phyloP scores from a whole-genome alignment of 495 filamentous ascomycete species.

The Penicillium steckii region DNA sequence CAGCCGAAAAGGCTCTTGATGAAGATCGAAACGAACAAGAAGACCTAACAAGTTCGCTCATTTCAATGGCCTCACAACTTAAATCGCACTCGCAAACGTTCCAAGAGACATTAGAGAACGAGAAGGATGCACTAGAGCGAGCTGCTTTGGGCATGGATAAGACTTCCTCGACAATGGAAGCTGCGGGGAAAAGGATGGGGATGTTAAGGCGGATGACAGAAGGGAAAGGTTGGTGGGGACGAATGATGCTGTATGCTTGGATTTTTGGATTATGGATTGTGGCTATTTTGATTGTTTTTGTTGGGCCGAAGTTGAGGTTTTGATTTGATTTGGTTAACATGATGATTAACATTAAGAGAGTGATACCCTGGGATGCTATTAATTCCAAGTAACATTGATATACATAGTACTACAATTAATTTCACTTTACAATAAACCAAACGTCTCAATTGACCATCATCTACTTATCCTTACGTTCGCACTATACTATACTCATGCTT shows the following conservation, averaged over 20 bases:
- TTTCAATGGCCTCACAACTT: conserved; percentile 72
- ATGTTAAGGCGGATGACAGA: conserved; percentile 71
- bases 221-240: conserved; percentile 82
- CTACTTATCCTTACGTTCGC: no score
- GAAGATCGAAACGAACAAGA: conserved; percentile 79
- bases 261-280: conserved; percentile 77
- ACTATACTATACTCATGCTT: no score
- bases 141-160: conserved; percentile 73
- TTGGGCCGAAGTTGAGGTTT: conserved; percentile 83
- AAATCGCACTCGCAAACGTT: conserved; percentile 74
- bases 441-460: no score
- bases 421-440: no score
- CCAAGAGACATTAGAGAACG: conserved; percentile 65
- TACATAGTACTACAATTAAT: no score
- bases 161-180: conserved; percentile 71
- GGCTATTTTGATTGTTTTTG: conserved; percentile 71
- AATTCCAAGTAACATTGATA: no score
- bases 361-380: conserved; percentile 4
- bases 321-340: no score
- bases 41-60: conserved; percentile 74
- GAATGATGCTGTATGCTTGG: conserved; percentile 80
- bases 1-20: conserved; percentile 66
- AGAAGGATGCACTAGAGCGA: conserved; percentile 65
- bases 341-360: no score
- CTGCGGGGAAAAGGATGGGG: conserved; percentile 72